phyloP scores from a whole-genome alignment of 2,329 filamentous ascomycete genomes.

The Clarireedia hainanense region DNA sequence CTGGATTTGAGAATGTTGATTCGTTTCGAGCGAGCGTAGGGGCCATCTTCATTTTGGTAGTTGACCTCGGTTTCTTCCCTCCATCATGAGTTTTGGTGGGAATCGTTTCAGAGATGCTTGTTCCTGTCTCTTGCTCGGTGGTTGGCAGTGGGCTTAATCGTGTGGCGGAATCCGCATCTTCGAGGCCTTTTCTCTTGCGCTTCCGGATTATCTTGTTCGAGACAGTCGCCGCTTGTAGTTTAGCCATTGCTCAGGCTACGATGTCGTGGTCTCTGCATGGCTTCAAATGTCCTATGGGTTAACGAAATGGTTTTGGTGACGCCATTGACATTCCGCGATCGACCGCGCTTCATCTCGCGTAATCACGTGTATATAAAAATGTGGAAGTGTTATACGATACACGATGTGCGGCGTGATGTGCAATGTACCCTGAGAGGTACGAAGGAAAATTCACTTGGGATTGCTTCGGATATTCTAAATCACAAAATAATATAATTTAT shows the following conservation, averaged over 20 bases:
- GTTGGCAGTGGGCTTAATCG: neutral
- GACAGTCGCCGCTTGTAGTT: conserved; percentile 40
- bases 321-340: neutral
- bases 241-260: conserved; percentile 14
- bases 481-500: neutral
- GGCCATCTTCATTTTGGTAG: conserved; percentile 29
- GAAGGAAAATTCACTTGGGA: too few relatives aligned
- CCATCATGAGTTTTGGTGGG: conserved; percentile 51
- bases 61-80: conserved; percentile 37
- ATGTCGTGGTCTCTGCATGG: neutral
- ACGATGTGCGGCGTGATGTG: too few relatives aligned
- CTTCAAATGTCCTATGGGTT: neutral
- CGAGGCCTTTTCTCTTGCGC: conserved; percentile 31
- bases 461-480: neutral
- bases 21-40: conserved; percentile 18
- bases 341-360: neutral
- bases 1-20: conserved; percentile 19
- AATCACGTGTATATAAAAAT: neutral
- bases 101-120: conserved; percentile 34
- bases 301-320: neutral
- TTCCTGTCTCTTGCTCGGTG: neutral
- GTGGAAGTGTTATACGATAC: too few relatives aligned
- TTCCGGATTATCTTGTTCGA: conserved; percentile 35
- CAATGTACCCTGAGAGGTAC: too few relatives aligned
- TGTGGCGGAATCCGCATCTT: conserved; percentile 16